Conservation (phyloP, 164 flowering plant genomes). For the Sextonia rubra region DNA sequence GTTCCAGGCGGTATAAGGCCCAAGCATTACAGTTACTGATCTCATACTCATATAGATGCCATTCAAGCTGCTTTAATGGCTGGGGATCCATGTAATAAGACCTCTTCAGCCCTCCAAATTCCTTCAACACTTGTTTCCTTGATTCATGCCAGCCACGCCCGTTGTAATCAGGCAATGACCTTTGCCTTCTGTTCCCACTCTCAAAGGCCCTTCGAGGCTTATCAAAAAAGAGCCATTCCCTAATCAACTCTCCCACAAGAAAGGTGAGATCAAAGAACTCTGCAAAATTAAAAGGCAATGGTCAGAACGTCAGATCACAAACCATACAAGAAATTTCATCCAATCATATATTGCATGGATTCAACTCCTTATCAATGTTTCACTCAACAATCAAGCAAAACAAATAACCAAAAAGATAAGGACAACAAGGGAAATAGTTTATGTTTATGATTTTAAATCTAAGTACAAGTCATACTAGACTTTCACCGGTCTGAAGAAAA, state of each 20-base stretch:
- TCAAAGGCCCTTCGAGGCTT: conserved; percentile 98
- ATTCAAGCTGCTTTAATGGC: conserved; percentile 65
- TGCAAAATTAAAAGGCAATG: conserved; percentile 28
- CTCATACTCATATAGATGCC: conserved; percentile 98
- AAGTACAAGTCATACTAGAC: too few relatives aligned
- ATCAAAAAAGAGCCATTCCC: conserved; percentile 99
- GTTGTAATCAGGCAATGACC: conserved; percentile 91
- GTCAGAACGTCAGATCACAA: conserved; percentile 8
- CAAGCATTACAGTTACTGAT: conserved; percentile 77
- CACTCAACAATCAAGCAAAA: not conserved
- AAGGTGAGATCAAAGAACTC: conserved; percentile 87
- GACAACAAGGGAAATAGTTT: not conserved
- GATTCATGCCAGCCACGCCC: conserved; percentile 99
- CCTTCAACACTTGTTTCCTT: conserved; percentile 91
- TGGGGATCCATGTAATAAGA: conserved; percentile 99
- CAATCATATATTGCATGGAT: not conserved
- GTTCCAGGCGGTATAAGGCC: conserved; percentile 83
- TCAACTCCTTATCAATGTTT: not conserved
- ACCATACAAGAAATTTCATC: not conserved
- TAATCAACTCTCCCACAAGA: conserved; percentile 79
- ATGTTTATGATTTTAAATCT: too few relatives aligned
- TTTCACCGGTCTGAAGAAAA: too few relatives aligned
- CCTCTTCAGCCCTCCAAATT: conserved; percentile 83
- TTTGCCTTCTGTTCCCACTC: conserved; percentile 93
- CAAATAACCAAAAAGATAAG: not conserved